Percentiles rank a stretch among this genome's conserved stretches.
Evolutionary conservation across 306 rosid species (phyloP).

Genomic region (Lupinus albus): DNA sequence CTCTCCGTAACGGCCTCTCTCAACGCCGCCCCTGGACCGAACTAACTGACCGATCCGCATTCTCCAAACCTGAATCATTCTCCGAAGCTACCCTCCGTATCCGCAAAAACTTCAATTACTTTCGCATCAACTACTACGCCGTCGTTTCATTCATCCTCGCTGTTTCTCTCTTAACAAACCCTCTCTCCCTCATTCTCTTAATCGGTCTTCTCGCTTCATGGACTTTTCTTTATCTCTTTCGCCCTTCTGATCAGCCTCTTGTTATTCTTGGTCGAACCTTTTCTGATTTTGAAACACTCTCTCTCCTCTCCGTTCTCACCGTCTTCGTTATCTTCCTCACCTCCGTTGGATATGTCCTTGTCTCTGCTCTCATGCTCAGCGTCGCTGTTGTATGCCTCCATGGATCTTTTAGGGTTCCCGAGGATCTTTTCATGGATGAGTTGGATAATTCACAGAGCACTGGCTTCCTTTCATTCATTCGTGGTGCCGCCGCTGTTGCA

Average conservation of each 20-base stretch:
- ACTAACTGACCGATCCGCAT: constrained; percentile 67
- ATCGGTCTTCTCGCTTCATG: constrained; percentile 71
- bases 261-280: constrained; percentile 73
- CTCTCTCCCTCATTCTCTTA: constrained; percentile 67
- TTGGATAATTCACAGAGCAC: constrained; percentile 56
- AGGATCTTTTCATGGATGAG: constrained; percentile 87
- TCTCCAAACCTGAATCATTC: constrained; percentile 74
- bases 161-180: constrained; percentile 71
- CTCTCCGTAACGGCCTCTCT: constrained; percentile 70
- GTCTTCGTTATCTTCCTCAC: constrained; percentile 74
- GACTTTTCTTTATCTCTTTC: constrained; percentile 93
- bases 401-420: constrained; percentile 83
- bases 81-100: constrained; percentile 82
- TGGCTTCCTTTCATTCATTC: constrained; percentile 67
- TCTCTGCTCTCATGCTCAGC: constrained; percentile 71
- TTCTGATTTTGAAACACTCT: constrained; percentile 74
- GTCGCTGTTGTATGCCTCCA: constrained; percentile 65
- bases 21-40: constrained; percentile 95
- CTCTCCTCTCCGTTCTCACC: constrained; percentile 54
- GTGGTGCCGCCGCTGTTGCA: constrained; percentile 56
- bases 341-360: constrained; percentile 77
- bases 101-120: constrained; percentile 83
- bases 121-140: constrained; percentile 81
- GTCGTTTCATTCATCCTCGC: constrained; percentile 54
- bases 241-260: constrained; percentile 90